Evolutionary conservation across 2,329 filamentous ascomycete genomes (phyloP), one percentile per base, ranked within the genome.

Genomic region (Cercospora brassicicola): DNA sequence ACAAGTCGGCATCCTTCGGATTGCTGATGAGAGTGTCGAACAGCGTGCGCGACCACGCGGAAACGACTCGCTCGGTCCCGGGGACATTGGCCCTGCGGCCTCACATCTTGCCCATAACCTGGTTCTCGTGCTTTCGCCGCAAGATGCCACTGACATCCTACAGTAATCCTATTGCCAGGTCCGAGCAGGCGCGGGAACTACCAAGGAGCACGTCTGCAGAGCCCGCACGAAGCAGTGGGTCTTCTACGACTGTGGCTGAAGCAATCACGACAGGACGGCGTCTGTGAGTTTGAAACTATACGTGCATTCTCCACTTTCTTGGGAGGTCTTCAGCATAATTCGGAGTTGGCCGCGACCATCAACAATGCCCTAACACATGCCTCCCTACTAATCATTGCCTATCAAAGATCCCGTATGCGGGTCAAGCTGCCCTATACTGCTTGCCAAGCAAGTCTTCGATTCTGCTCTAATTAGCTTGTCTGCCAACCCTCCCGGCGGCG

Each of bases 401-500:
- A 36, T 59, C 55, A 59, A 31, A 23, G 18, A 31, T 33, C 15
- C 15, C 11, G 55, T 36, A 5, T 28, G 55, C 55, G 55, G 55
- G 15, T 20, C 55, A 59, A 59, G 30, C 55, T 59, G 55, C 30
- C 55, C 28, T 59, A 36, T 36, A 20, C 8, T 59, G 55, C 30
- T 13, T 30, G 28, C 55, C 55, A 59, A 59, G 28, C 9, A 36
- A 31, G 15, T 20, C 31, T 36, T 31, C 31, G 4, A 57, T 20
- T 13, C 28, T 57, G 30, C 55, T 30, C 55, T 53, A 15, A 55
- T 28, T 51, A 26, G 26, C 42, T 53, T 62, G 36, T 42, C 20
- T 55, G 28, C 8, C 36, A 45, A 62, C 26, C 59, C 62, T 59
- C 56, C 64, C 42, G 42, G 42, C 64, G 31, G 13, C 26, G 36